These are phyloP conservation scores for Suillus sp. DNA, from an alignment of 768 basidiomycete genomes.

Conservation along the genomic window DNA sequence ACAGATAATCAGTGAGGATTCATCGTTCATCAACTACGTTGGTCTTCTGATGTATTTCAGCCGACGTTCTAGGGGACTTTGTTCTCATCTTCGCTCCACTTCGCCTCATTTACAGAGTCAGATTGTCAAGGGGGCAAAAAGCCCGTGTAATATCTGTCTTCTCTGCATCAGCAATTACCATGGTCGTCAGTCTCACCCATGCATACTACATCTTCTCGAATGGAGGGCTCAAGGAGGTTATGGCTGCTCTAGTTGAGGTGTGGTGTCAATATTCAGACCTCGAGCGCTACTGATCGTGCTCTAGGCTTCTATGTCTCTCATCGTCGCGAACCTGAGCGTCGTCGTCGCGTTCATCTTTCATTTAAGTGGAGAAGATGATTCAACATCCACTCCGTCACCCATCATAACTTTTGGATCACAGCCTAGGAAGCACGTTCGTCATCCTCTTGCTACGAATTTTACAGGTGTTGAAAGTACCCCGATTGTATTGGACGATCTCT, in stretches of 20 bases:
- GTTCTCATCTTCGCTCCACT: conserved; percentile 50
- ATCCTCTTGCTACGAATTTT: not conserved
- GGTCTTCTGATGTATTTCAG: conserved; percentile 28
- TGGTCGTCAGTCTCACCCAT: conserved; percentile 46
- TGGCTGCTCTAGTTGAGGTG: not conserved
- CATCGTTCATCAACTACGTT: not conserved
- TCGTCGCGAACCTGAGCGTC: not conserved
- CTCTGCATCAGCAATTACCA: conserved; percentile 55
- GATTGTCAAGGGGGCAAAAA: conserved; percentile 40
- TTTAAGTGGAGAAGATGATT: not conserved
- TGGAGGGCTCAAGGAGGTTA: not conserved
- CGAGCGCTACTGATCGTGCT: not conserved
- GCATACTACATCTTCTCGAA: conserved; percentile 32
- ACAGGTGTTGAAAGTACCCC: not conserved
- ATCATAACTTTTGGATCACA: not conserved
- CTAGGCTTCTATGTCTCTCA: not conserved
- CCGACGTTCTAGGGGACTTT: conserved; percentile 49
- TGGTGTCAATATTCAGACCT: not conserved
- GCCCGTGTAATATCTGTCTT: conserved; percentile 48
- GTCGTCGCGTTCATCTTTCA: not conserved
- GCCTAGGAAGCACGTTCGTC: not conserved
- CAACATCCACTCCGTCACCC: not conserved
- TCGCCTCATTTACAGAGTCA: conserved; percentile 44
- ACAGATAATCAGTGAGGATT: not conserved
- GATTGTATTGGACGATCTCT: not conserved